Percentiles rank a stretch among this genome's conserved stretches.
Conservation (phyloP, 305 asterid genomes). For the Rubia balearica region DNA sequence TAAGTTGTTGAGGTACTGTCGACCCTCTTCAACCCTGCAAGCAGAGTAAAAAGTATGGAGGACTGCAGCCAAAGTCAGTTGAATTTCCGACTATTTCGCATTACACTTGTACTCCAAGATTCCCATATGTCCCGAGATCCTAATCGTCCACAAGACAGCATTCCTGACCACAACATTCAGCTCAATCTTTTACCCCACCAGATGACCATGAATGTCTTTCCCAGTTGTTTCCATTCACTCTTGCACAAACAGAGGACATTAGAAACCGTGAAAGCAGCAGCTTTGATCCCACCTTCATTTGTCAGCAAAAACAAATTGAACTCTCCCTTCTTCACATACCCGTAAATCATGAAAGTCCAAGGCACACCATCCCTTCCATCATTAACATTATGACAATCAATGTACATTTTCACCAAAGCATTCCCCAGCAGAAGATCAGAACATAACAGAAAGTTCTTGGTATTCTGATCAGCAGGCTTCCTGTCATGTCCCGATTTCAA, state of each 20-base stretch:
- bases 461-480: too few species aligned
- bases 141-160: conserved; percentile 18
- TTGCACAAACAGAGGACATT: conserved; percentile 30
- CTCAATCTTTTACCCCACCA: conserved; percentile 20
- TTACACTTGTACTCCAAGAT: conserved; percentile 21
- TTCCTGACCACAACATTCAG: conserved; percentile 17
- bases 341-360: conserved; percentile 26
- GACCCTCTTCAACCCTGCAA: conserved; percentile 26
- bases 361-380: conserved; percentile 24
- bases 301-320: conserved; percentile 14
- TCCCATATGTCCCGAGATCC: conserved; percentile 6
- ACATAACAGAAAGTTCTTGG: too few species aligned
- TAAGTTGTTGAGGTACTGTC: conserved; percentile 15
- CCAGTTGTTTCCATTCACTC: conserved; percentile 28
- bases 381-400: conserved; percentile 24
- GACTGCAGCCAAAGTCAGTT: conserved; percentile 12
- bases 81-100: conserved; percentile 10
- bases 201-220: conserved; percentile 25
- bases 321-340: conserved; percentile 26
- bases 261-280: conserved; percentile 24
- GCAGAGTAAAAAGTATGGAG: conserved; percentile 25
- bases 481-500: too few species aligned
- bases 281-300: conserved; percentile 20
- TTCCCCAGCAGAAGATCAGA: conserved; percentile 23
- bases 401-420: conserved; percentile 27